Base-by-base conservation (phyloP, 2,329 filamentous ascomycete species). In the Fusarium aywerte region DNA sequence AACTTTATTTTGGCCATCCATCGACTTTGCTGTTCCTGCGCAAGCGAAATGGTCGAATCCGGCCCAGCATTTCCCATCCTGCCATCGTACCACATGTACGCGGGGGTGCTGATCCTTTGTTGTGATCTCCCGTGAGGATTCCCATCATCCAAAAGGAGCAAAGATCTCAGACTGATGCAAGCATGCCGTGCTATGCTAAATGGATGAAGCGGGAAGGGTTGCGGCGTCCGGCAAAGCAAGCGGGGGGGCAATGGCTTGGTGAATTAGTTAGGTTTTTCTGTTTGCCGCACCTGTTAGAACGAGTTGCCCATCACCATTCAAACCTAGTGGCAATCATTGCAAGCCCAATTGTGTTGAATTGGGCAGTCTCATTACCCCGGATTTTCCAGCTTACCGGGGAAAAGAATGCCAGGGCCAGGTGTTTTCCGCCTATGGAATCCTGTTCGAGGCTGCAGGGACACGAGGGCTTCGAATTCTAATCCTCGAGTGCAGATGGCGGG, bases 231-330 rank as follows among this genome's bases (percentile, higher is more conserved):
- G 65, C 60, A 68, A 65, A 65, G 47, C 60, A 68, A 60, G 65
- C 65, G 65, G 56, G 65, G 58, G 60, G 23, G 16, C 25, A 59
- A 65, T 68, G 60, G 60, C 65, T 62, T 66, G 52, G 40, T 25
- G 48, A 49, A 61, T 58, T 56, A 58, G 49, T 61, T 52, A 55
- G 66, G 65, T 55, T 63, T n/a, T 69, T 49, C 38, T 23, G 29
- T 67, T 69, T 73, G 67, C 71, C 70, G 71, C 71, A 33, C 71
- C 71, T 73, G 48, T 73, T 39, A 73, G 49, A 58, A 48, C 20
- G 38, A 44, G 58, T 58, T 50, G 45, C 69, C 59, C 67, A 47
- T 62, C 71, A 73, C 71, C 71, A 73, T 58, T 52, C 51, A 48
- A 21, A 49, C 50, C 62, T 51, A 57, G 60, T 55, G 50, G 44